A percentile compares a stretch with the other conserved stretches of the same genome.
These are phyloP conservation scores for Spiraea crenata DNA, from an alignment of 331 rosid species.

Conservation along the genomic window DNA sequence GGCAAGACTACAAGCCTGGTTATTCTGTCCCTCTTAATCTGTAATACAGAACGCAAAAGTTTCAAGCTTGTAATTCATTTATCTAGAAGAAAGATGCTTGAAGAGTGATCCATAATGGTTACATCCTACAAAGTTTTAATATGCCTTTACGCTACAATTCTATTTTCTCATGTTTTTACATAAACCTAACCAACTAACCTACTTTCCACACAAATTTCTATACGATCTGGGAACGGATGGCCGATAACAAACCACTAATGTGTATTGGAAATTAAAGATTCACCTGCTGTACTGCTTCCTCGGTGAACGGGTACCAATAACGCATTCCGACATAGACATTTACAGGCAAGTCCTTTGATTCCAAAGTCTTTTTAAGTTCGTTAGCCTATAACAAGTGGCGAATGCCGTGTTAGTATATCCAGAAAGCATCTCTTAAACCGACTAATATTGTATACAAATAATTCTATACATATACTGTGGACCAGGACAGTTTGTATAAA, in stretches of 20 bases:
- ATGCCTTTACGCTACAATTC: background rate
- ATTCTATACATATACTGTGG: background rate
- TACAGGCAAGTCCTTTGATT: conserved; percentile 68
- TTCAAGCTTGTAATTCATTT: conserved; percentile 7
- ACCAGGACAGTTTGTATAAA: conserved; percentile 13
- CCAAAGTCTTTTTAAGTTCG: conserved; percentile 79
- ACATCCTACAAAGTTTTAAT: background rate
- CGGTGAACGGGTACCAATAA: conserved; percentile 98
- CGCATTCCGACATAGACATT: conserved; percentile 94
- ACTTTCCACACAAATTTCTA: background rate
- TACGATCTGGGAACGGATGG: no score
- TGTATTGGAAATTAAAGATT: conserved; percentile 22
- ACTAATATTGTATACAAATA: background rate
- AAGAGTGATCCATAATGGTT: background rate
- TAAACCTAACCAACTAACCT: background rate
- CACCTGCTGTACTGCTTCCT: conserved; percentile 91
- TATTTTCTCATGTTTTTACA: background rate
- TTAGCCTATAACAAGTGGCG: conserved; percentile 57
- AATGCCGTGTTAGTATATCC: background rate
- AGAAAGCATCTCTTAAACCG: background rate
- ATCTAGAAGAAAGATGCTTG: background rate
- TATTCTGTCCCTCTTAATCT: conserved; percentile 88
- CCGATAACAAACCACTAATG: conserved; percentile 5
- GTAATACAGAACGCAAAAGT: conserved; percentile 27
- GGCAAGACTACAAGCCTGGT: conserved; percentile 97